Evolutionary conservation across 768 basidiomycete species (phyloP).

Genomic region (Phanerochaete sordida): DNA sequence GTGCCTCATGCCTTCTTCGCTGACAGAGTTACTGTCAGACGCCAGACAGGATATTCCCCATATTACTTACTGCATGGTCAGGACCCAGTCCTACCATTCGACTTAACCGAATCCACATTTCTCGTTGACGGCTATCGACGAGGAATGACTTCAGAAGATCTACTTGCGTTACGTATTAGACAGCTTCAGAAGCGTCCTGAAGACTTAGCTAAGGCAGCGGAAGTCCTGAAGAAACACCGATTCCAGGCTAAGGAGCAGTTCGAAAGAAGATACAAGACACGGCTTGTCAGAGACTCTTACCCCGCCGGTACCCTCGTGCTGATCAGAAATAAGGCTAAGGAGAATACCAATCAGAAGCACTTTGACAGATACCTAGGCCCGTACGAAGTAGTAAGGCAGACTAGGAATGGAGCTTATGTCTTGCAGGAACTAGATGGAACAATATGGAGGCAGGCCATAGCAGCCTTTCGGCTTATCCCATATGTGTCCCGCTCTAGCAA

Average conservation of each 20-base stretch:
- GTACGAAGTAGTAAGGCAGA: conserved; percentile 21
- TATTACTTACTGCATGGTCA: conserved; percentile 26
- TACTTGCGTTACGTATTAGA: conserved; percentile 20
- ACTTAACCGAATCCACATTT: conserved; percentile 30
- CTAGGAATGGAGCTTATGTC: conserved; percentile 22
- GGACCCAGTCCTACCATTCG: conserved; percentile 29
- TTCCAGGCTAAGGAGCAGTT: conserved; percentile 23
- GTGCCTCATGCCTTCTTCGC: conserved; percentile 23
- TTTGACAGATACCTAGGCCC: conserved; percentile 25
- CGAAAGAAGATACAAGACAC: conserved; percentile 17
- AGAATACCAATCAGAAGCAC: conserved; percentile 24
- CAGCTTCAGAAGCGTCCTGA: conserved; percentile 25
- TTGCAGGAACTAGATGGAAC: conserved; percentile 25
- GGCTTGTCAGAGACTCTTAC: conserved; percentile 25
- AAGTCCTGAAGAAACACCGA: conserved; percentile 15
- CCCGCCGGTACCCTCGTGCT: conserved; percentile 26
- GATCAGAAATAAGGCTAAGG: conserved; percentile 24
- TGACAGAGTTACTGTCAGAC: conserved; percentile 18
- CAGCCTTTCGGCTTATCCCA: conserved; percentile 1
- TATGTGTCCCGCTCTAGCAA: background rate
- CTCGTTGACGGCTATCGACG: conserved; percentile 19
- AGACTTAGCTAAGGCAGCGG: conserved; percentile 20
- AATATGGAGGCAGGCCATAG: conserved; percentile 12
- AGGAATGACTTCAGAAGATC: conserved; percentile 15
- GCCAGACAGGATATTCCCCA: conserved; percentile 17